Base-by-base conservation (phyloP, 2,329 filamentous ascomycete genomes). In the Fragosphaeria purpurea region DNA sequence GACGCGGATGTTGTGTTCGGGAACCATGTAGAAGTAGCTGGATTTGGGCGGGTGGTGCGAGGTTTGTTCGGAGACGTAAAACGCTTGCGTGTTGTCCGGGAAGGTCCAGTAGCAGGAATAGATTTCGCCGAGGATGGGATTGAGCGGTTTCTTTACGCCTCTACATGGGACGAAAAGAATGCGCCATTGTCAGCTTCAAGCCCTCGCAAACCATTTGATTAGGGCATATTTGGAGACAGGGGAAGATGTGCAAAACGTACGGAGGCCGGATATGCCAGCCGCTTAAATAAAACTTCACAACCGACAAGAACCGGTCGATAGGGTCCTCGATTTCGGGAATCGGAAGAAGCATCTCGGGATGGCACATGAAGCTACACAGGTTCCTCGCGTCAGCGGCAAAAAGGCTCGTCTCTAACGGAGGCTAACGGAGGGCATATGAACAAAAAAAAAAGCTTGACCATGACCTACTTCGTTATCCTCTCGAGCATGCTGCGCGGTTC, bases 191-290 rank as follows among this genome's bases (percentile, higher is more conserved):
- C 2, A 22, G 22, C 22, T 22, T 22, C 22, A 22, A 22, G 22
- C 22, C 22, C 2, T 22, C 22, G 22, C 22, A 22, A 22, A 22
- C 22, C 22, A 22, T 22, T 22, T 22, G 22, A 22, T 65, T 12
- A 34, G 33, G 9, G 9, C 4, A 33, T 6, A 43, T 7, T 4
- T 11, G 22, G n/a, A 31, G 13, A 37, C 12, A 31, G 22, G 55
- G 44, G 22, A 22, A 22, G 22, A 22, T 22, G 22, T 22, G 22
- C 50, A 34, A 13, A 38, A 76, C 86, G 63, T 79, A 95, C 88
- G 89, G 86, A 63, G 93, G 93, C 68, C 91, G 93, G 65, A 98
- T 96, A 67, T 98, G 93, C 93, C 93, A 98, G 61, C 93, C 93
- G 67, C 89, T 95, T 43, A 98, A 75, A 68, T 98, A 98, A 68